Base-by-base conservation (phyloP, 73 alveolate species). In the Uronychia binucleata region DNA sequence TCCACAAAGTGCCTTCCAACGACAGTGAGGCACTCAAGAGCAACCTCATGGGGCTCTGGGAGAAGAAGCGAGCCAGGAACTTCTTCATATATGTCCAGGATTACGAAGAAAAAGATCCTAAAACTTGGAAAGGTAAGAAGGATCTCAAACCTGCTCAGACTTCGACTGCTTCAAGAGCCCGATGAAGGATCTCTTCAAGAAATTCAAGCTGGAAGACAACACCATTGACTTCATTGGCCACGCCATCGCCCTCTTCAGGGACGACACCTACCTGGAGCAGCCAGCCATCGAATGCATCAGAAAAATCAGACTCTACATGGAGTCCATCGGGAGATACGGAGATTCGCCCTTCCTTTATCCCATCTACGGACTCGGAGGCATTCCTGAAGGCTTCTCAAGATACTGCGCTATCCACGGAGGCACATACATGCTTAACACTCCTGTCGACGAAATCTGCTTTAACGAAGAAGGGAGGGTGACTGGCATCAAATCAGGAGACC, bases 211-310 rank as follows among this genome's bases (percentile, higher is more conserved):
- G 31, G 99, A 98, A 86, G 96, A 92, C 59, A 96, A 97, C 88
- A 98, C 99, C 81, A 89, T 97, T 75, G 99, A 98, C 94, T 98
- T 98, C 92, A 81, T 98, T 28, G 99, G 99, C n/a, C 99, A 98
- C 89, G 99, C 99, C 1, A 98, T 98, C 59, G 99, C 99, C 14
- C 91, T 98, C 91, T 94, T 77, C 94, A 86, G 93, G 60, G 89
- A 93, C 78, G 99, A 97, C 85, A 93, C 80, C 75, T 95, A 84
- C 86, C 35, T 97, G 31, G 96, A 88, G 30, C 78, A 92, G 80
- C 98, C 99, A 89, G 97, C 98, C 26, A 77, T 85, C 33, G 93
- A 89, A 31, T 74, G 95, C 27, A 75, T 96, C 28, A 93, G 87
- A 74, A 97, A 95, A 88, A 92, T 93, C 84, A 86, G 96, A 80